phyloP scores from a whole-genome alignment of 1,284 basidiomycete genomes.

The Sporisorium graminicola region DNA sequence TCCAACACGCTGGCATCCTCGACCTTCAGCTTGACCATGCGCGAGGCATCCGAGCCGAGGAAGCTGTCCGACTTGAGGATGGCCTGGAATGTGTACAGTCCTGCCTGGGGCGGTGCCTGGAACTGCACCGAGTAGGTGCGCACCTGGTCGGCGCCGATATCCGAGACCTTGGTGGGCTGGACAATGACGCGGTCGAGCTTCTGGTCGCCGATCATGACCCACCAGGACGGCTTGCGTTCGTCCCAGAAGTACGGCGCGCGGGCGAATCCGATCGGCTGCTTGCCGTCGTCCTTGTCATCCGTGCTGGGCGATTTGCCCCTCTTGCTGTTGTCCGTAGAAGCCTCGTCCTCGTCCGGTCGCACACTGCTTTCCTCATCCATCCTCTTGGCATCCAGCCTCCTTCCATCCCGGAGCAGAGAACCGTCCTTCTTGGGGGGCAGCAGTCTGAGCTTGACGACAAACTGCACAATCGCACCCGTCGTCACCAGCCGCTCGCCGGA shows the following conservation, averaged over 20 bases:
- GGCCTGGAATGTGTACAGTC: slow-evolving; percentile 89
- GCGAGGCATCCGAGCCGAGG: slow-evolving; percentile 79
- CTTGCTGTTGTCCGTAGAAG: slow-evolving; percentile 10
- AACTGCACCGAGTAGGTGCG: slow-evolving; percentile 91
- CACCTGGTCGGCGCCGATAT: slow-evolving; percentile 76
- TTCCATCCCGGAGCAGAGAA: slow-evolving; percentile 55
- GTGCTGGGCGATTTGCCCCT: not conserved
- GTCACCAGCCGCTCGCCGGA: slow-evolving; percentile 90
- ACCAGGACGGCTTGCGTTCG: slow-evolving; percentile 71
- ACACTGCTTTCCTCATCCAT: slow-evolving; percentile 70
- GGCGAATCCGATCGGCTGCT: slow-evolving; percentile 75
- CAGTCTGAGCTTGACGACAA: slow-evolving; percentile 84
- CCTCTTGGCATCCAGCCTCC: slow-evolving; percentile 49
- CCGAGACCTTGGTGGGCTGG: slow-evolving; percentile 83
- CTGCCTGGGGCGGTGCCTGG: slow-evolving; percentile 88
- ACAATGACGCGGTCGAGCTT: slow-evolving; percentile 91
- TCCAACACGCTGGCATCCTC: slow-evolving; percentile 78
- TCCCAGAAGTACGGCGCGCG: slow-evolving; percentile 86
- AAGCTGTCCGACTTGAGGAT: slow-evolving; percentile 88
- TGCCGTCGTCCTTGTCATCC: slow-evolving; percentile 69
- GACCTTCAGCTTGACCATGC: slow-evolving; percentile 71
- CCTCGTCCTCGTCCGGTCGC: slow-evolving; percentile 59
- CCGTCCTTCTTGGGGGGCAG: slow-evolving; percentile 72
- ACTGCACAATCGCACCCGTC: slow-evolving; percentile 88
- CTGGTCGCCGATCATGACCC: slow-evolving; percentile 82